Base-by-base conservation (phyloP, 2,329 filamentous ascomycete species). In the Colletotrichum sp. region DNA sequence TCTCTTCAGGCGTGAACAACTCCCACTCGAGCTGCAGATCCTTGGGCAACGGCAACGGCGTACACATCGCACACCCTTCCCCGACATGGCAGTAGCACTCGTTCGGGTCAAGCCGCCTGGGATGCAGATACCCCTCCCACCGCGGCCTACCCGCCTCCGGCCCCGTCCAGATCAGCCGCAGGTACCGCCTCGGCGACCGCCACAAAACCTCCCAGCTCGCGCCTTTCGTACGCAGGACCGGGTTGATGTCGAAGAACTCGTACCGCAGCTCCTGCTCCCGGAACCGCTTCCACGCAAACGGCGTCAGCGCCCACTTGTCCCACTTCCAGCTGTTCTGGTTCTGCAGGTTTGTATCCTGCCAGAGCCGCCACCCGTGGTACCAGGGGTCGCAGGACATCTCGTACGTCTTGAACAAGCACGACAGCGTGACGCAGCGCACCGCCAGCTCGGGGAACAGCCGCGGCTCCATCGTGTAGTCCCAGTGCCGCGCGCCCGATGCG, bases 61-160 rank as follows among this genome's bases (percentile, higher is more conserved):
- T 39, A 21, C 73, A 75, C 12, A 73, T n/a, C 2, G 55, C 39
- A 16, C 73, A 75, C 2, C 70, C 39, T 9, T 48, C 36, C 1
- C 73, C 73, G n/a, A 72, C 34, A 8, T 24, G 39, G 43, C 73
- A 75, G 34, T 64, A 75, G 18, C 73, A 73, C 57, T 64, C 69
- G 6, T 68, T 18, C 57, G 61, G 68, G 12, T 73, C 64, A 64
- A 55, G 12, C 10, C 69, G 32, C 3, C 63, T 63, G 32, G 39
- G 24, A 16, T 64, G 55, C 7, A 57, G 7, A 55, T 67, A 75
- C 16, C 72, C 68, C 28, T 75, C 72, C 72, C 68, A 72, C 21
- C 69, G 61, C 28, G 43, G 10, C 3, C 10, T 36, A 8, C 21
- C 39, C 61, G 43, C 60, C n/a, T 18, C n/a, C 28, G 34, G 60